A percentile compares a stretch with the other conserved stretches of the same genome.
phyloP scores from a whole-genome alignment of 768 basidiomycete species.

The Lepiota subincarnata region DNA sequence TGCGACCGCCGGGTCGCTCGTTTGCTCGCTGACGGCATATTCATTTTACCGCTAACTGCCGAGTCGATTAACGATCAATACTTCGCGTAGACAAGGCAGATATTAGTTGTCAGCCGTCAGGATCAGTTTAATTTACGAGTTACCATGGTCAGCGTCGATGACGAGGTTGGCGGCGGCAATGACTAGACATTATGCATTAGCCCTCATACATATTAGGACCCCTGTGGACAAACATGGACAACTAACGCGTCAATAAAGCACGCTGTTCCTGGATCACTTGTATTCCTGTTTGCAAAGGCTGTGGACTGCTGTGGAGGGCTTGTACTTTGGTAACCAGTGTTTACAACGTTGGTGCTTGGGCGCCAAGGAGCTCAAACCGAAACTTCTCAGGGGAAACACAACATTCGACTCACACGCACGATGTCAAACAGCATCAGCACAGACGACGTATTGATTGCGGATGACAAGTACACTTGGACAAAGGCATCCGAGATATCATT shows the following conservation, averaged over 20 bases:
- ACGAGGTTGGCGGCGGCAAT: no score
- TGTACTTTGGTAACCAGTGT: background rate
- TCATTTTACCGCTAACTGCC: no score
- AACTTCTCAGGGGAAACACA: background rate
- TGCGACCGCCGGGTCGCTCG: no score
- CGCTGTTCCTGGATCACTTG: background rate
- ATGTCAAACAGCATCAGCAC: constrained; percentile 2
- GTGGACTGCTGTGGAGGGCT: background rate
- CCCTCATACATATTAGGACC: background rate
- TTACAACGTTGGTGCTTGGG: background rate
- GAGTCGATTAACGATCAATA: no score
- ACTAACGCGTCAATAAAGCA: background rate
- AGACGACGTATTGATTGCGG: background rate
- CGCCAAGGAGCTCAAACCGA: background rate
- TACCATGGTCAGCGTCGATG: no score
- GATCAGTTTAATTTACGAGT: no score
- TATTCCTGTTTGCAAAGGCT: background rate
- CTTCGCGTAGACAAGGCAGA: no score
- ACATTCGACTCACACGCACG: background rate
- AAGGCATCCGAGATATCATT: constrained; percentile 37
- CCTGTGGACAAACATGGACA: background rate
- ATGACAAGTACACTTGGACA: constrained; percentile 50
- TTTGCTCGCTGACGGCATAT: no score
- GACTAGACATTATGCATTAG: no score
- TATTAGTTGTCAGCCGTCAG: no score